These are phyloP conservation scores for Polygonum aviculare DNA, from an alignment of 148 eudicot species.

Conservation along the genomic window DNA sequence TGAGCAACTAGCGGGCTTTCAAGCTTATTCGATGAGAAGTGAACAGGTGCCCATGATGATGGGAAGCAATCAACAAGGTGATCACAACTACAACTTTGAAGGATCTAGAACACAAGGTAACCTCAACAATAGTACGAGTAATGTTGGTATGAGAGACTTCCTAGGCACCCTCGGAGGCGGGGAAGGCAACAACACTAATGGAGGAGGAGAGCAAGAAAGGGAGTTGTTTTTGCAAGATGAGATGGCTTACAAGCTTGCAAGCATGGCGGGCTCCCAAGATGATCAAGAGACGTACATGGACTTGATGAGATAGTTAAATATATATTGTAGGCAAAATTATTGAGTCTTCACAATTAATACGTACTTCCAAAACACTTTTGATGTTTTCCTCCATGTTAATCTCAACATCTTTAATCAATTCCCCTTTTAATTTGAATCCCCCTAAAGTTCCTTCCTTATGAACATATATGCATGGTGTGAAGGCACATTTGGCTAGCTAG, in stretches of 20 bases:
- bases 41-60: not conserved
- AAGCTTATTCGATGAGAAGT: not conserved
- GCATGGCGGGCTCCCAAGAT: constrained; percentile 7
- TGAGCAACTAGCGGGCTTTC: not conserved
- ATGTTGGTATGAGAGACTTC: constrained; percentile 8
- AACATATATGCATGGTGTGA: not conserved
- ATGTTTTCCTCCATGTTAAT: not conserved
- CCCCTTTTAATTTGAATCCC: not conserved
- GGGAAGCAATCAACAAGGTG: not conserved
- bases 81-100: not conserved
- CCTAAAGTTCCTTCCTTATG: not conserved
- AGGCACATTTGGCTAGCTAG: not conserved
- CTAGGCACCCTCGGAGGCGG: constrained; percentile 7
- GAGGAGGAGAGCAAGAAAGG: not conserved
- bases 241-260: constrained; percentile 4
- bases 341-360: not conserved
- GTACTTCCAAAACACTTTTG: constrained; percentile 1
- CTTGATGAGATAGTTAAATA: constrained; percentile 3
- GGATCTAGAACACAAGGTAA: not conserved
- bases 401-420: not conserved
- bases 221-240: constrained; percentile 1
- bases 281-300: constrained; percentile 10
- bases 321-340: not conserved
- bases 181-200: not conserved
- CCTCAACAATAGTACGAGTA: not conserved